phyloP scores from a whole-genome alignment of 75 land plant genomes.

The Pinus taeda region DNA sequence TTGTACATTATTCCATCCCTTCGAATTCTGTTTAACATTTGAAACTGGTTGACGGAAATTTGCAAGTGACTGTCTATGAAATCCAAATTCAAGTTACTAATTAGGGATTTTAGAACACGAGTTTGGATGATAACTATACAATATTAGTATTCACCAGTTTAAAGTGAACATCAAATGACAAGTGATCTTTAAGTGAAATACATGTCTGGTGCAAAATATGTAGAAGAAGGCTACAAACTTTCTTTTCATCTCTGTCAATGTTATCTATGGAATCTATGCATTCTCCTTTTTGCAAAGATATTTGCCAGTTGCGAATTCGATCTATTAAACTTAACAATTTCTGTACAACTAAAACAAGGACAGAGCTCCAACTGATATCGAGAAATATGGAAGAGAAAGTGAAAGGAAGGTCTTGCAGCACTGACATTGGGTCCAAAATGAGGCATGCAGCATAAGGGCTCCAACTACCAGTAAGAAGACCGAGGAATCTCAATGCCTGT shows the following conservation, averaged over 20 bases:
- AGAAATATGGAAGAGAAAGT: conserved; percentile 52
- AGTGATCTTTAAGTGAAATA: conserved; percentile 36
- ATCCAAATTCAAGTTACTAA: no score
- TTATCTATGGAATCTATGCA: conserved; percentile 2
- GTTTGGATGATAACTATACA: no score
- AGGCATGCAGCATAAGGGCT: conserved; percentile 58
- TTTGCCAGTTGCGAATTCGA: conserved; percentile 32
- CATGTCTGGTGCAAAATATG: conserved; percentile 47
- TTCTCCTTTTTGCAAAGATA: background rate
- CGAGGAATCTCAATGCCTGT: conserved; percentile 55
- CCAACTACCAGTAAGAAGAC: conserved; percentile 52
- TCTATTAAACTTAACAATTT: conserved; percentile 38
- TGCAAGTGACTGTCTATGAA: no score
- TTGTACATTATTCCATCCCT: no score
- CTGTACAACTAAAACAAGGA: conserved; percentile 28
- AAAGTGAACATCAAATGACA: conserved; percentile 59
- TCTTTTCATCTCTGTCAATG: conserved; percentile 34
- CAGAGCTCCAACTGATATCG: conserved; percentile 33
- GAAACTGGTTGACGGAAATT: no score
- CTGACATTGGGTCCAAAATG: conserved; percentile 29
- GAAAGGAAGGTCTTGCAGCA: conserved; percentile 61
- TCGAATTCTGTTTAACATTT: no score
- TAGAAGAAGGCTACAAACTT: conserved; percentile 22
- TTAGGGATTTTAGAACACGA: no score
- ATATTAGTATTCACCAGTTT: conserved; percentile 40